Evolutionary conservation across 495 filamentous ascomycete genomes (phyloP).

Genomic region (Lophiotrema nucula): DNA sequence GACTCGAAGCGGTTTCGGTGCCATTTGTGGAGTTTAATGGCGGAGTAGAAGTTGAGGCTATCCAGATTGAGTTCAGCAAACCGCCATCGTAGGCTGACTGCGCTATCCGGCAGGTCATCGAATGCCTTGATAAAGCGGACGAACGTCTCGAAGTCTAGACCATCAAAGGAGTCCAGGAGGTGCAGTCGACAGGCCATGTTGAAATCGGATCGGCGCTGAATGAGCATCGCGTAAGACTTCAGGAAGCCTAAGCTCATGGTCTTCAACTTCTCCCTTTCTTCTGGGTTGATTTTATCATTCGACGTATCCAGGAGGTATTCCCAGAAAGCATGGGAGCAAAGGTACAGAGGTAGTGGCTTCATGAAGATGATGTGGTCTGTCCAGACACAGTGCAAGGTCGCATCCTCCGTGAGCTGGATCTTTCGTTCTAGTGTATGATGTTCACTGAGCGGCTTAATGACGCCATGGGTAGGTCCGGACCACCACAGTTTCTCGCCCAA

Average conservation of each 20-base stretch:
- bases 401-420: slow-evolving; percentile 13
- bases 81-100: background rate
- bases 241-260: slow-evolving; percentile 10
- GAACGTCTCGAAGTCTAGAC: slow-evolving; percentile 8
- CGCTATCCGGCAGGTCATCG: background rate
- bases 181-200: slow-evolving; percentile 3
- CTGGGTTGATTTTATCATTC: background rate
- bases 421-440: slow-evolving; percentile 9
- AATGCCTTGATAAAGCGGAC: slow-evolving; percentile 10
- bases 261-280: slow-evolving; percentile 2
- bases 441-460: slow-evolving; percentile 5
- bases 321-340: slow-evolving; percentile 18
- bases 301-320: slow-evolving; percentile 8
- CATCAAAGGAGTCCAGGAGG: background rate
- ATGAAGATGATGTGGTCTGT: slow-evolving; percentile 11
- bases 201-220: slow-evolving; percentile 19
- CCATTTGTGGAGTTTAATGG: slow-evolving; percentile 1
- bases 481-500: slow-evolving; percentile 13
- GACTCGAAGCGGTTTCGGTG: slow-evolving; percentile 14
- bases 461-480: background rate
- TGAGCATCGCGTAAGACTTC: slow-evolving; percentile 5
- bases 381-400: slow-evolving; percentile 12
- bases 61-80: slow-evolving; percentile 16
- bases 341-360: slow-evolving; percentile 17
- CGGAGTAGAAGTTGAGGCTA: slow-evolving; percentile 15